Base-by-base conservation (phyloP, 2,329 filamentous ascomycete species). In the Incumbomyces lentus region DNA sequence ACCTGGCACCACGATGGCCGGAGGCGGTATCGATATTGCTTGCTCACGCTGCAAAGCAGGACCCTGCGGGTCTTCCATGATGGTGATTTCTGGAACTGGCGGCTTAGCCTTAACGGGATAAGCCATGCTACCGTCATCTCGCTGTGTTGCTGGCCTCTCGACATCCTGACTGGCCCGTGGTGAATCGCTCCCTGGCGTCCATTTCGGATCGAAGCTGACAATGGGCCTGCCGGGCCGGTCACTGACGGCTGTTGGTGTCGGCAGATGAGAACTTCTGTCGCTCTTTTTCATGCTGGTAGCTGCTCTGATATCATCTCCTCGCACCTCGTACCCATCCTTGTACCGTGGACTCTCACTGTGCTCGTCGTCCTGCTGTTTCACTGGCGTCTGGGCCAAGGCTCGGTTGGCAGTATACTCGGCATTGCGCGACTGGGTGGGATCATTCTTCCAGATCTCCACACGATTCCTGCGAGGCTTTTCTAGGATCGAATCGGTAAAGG, bases 151-250 rank as follows among this genome's bases (percentile, higher is more conserved):
- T 2, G 54, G 49, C 45, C 49, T 55, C 16, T 54, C 56, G 2
- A 49, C 32, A 31, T 55, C 52, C 13, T 7, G 59, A 52, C 49
- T 64, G 58, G 19, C 58, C 52, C 65, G 70, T 68, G 76, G 53
- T 6, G 55, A 55, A 14, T 55, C 51, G 29, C 40, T 50, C 3
- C 47, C 39, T 12, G 49, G 70, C 66, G 82, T 84, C 70, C 86
- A 95, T 62, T 83, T 78, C 60, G 78, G 78, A 68, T 94, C 78
- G 74, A 96, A 96, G 75, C 90, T 96, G 74, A 96, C 90, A 72
- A 96, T 96, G 53, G 90, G 90, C 62, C 90, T 81, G 58, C 87
- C 87, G 58, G 85, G 84, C 61, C 77, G 84, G 69, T 95, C 84
- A 69, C 88, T 95, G 65, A 96, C 89, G 60, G 86, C 82, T 46